A percentile compares a stretch with the other conserved stretches of the same genome.
Conservation (phyloP, 2,329 filamentous ascomycete species). For the Trichoderma endophyticum region DNA sequence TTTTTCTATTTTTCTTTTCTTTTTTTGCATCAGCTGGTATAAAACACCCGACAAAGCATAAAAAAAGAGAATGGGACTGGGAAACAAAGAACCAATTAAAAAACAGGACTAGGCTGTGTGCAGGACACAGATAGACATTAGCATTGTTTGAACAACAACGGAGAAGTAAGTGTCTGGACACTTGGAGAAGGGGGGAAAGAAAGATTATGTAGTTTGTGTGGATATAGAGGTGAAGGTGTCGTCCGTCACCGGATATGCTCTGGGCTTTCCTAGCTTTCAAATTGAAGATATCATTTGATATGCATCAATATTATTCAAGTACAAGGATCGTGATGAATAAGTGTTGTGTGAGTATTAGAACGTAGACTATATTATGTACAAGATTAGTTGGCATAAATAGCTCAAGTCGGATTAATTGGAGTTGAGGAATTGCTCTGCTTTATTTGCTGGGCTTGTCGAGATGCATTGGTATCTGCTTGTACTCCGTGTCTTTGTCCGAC, state of each 20-base stretch:
- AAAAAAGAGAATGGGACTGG: slow-evolving; percentile 14
- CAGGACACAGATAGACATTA: slow-evolving; percentile 20
- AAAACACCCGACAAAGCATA: slow-evolving; percentile 20
- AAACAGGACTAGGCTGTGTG: slow-evolving; percentile 9
- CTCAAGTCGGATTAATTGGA: background rate
- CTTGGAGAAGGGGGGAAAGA: slow-evolving; percentile 19
- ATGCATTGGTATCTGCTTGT: background rate
- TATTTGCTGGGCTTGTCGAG: background rate
- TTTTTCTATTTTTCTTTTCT: background rate
- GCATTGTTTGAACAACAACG: slow-evolving; percentile 21
- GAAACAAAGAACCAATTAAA: slow-evolving; percentile 19
- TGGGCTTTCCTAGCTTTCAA: slow-evolving; percentile 16
- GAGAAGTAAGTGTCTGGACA: slow-evolving; percentile 26
- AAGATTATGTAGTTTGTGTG: slow-evolving; percentile 29
- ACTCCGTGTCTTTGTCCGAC: background rate
- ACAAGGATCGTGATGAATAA: background rate
- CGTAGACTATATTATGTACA: background rate
- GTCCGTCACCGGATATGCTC: slow-evolving; percentile 40
- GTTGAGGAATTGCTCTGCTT: background rate
- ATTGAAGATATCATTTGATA: slow-evolving; percentile 13
- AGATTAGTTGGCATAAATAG: background rate
- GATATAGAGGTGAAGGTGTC: slow-evolving; percentile 40
- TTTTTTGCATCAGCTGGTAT: slow-evolving; percentile 1
- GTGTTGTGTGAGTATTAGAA: background rate
- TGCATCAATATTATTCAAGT: background rate